Evolutionary conservation across 768 basidiomycete species (phyloP).

Genomic region (Suillus tomentosus): DNA sequence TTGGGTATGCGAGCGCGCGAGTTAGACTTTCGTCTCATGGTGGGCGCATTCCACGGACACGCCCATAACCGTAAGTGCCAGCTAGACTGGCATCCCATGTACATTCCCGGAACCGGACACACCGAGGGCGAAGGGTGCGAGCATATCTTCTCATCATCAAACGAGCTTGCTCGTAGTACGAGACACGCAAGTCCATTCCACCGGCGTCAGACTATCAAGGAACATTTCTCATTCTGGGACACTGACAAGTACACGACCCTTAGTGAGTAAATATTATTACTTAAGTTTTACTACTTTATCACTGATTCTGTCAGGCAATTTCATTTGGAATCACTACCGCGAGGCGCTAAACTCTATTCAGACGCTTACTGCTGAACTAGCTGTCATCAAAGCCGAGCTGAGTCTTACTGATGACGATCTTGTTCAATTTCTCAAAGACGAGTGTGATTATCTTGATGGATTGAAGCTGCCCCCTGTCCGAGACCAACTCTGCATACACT

Average conservation of each 20-base stretch:
- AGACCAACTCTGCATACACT: not conserved
- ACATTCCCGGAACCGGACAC: not conserved
- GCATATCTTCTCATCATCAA: not conserved
- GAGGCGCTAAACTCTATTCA: not conserved
- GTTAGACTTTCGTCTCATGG: conserved; percentile 3
- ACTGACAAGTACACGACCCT: not conserved
- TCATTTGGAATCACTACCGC: not conserved
- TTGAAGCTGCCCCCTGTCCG: not conserved
- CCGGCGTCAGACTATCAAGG: not conserved
- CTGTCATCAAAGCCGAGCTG: not conserved
- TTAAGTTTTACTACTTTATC: not conserved
- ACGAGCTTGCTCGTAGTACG: not conserved
- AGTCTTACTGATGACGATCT: not conserved
- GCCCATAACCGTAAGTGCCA: not conserved
- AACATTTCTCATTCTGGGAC: not conserved
- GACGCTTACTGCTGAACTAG: not conserved
- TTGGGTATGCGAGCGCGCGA: conserved; percentile 13
- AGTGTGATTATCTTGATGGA: not conserved
- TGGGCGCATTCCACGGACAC: conserved; percentile 7
- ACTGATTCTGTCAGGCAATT: conserved; percentile 2
- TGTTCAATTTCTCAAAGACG: not conserved
- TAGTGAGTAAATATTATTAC: not conserved
- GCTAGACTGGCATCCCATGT: not conserved
- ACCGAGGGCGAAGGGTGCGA: not conserved
- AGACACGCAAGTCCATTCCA: not conserved